phyloP scores from a whole-genome alignment of 768 basidiomycete genomes.

The Lactarius sanguifluus region DNA sequence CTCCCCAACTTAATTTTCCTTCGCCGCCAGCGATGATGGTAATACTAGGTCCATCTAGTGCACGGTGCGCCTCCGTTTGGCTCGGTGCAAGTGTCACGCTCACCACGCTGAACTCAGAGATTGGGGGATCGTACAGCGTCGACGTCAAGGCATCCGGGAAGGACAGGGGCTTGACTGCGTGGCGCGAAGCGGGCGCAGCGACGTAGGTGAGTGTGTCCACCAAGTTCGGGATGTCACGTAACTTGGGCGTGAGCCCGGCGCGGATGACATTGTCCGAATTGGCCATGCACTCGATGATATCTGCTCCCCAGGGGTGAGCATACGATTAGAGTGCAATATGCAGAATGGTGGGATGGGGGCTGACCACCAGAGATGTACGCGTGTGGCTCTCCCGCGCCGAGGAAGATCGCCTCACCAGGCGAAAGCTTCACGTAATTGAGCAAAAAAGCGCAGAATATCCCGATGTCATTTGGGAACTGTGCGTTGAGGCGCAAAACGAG shows the following conservation, averaged over 20 bases:
- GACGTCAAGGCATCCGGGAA: constrained; percentile 43
- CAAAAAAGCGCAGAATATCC: constrained; percentile 87
- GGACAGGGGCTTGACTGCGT: constrained; percentile 60
- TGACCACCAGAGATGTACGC: constrained; percentile 92
- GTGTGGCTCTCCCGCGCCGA: constrained; percentile 95
- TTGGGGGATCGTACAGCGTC: constrained; percentile 84
- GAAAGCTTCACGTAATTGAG: constrained; percentile 81
- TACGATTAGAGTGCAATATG: neutral
- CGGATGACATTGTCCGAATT: constrained; percentile 99
- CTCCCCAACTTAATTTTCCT: constrained; percentile 55
- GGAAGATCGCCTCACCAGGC: constrained; percentile 89
- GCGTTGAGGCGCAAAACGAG: constrained; percentile 61
- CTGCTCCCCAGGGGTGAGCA: constrained; percentile 41
- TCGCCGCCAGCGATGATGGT: constrained; percentile 70
- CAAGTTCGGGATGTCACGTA: constrained; percentile 90
- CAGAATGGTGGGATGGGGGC: constrained; percentile 30
- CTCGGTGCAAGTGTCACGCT: constrained; percentile 50
- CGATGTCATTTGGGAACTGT: constrained; percentile 92
- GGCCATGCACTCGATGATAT: constrained; percentile 99
- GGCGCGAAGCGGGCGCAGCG: constrained; percentile 63
- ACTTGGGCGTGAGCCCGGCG: constrained; percentile 95
- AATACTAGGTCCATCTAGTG: constrained; percentile 82
- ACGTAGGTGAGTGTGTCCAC: constrained; percentile 84
- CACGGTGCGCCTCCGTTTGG: constrained; percentile 53
- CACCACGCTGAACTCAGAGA: constrained; percentile 90